Evolutionary conservation across 352 stramenopile genomes (phyloP), one percentile per base, ranked within the genome.

Genomic region (Pythium phragmitis): DNA sequence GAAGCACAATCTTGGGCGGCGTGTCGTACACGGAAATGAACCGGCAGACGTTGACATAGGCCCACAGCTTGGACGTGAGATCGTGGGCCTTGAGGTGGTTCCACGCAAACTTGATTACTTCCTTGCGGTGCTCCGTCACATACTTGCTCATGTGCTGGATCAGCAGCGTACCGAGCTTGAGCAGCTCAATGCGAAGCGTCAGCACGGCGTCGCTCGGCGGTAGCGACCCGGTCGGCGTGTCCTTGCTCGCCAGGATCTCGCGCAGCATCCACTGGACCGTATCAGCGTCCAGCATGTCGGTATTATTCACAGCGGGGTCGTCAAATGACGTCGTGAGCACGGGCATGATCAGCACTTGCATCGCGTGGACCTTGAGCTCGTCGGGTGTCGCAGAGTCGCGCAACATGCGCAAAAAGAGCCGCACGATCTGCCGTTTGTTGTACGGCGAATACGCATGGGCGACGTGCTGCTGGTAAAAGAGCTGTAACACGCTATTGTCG

Each of bases 31-130:
- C 87, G 16, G 90, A 90, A 46, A 99, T 98, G 74, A 99, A 99
- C 11, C 89, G 86, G 52, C 96, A 99, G 0, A 99, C 87, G 68
- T 98, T 98, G 55, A 99, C 84, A 68, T 99, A 99, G 39, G 96
- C 96, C 91, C 96, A 99, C 39, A 98, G 85, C 73, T 99, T 99
- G 8, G 92, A 98, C 13, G 82, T 96, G 37, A 95, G 63, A 70
- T 99, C 92, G 19, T 98, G 91, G 1, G 87, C 89, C 75, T 99
- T 99, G 19, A 99, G 77, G 65, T 98, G 84, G 63, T 95, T 96
- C 96, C 96, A 99, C 36, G 97, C 96, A 86, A 98, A 99, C 75
- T 99, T 99, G 55, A 99, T 97, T 48, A 99, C 89, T 72, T 99
- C 96, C 59, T 98, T 99, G 60, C 94, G 79, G 64, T 98, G 86